A percentile compares a stretch with the other conserved stretches of the same genome.
These are phyloP conservation scores for Sungouiozyma intestinalis DNA, from an alignment of 805 yeast genomes.

Conservation along the genomic window DNA sequence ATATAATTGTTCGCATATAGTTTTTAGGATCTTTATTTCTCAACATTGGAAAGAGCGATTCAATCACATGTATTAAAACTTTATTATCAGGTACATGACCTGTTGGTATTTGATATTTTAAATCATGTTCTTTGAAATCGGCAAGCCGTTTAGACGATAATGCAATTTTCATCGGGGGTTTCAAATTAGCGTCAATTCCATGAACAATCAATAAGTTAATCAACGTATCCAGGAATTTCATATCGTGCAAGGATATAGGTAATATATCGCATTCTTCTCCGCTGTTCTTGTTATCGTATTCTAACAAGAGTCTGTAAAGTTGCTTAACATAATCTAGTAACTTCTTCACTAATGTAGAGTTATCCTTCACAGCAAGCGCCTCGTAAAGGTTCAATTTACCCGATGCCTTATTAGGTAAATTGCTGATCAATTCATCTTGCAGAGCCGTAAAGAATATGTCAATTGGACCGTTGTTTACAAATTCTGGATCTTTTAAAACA, in stretches of 20 bases:
- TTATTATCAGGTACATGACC: constrained; percentile 7
- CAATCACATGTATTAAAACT: constrained; percentile 11
- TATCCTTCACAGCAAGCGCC: constrained; percentile 7
- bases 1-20: constrained; percentile 31
- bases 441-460: constrained; percentile 24
- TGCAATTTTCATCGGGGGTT: constrained; percentile 51
- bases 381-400: constrained; percentile 7
- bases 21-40: constrained; percentile 4
- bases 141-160: constrained; percentile 48
- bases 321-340: constrained; percentile 10
- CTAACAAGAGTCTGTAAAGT: constrained; percentile 8
- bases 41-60: constrained; percentile 18
- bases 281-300: constrained; percentile 6
- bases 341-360: constrained; percentile 12
- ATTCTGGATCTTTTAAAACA: constrained; percentile 24
- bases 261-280: constrained; percentile 25
- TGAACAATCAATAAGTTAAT: constrained; percentile 55
- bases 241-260: constrained; percentile 74
- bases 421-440: constrained; percentile 8
- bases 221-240: constrained; percentile 59
- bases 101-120: constrained; percentile 13
- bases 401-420: neutral
- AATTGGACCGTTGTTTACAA: constrained; percentile 23
- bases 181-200: constrained; percentile 59
- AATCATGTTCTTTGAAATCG: constrained; percentile 31